Evolutionary conservation across 805 yeast species (phyloP).

Genomic region (Brettanomyces bruxellensis): DNA sequence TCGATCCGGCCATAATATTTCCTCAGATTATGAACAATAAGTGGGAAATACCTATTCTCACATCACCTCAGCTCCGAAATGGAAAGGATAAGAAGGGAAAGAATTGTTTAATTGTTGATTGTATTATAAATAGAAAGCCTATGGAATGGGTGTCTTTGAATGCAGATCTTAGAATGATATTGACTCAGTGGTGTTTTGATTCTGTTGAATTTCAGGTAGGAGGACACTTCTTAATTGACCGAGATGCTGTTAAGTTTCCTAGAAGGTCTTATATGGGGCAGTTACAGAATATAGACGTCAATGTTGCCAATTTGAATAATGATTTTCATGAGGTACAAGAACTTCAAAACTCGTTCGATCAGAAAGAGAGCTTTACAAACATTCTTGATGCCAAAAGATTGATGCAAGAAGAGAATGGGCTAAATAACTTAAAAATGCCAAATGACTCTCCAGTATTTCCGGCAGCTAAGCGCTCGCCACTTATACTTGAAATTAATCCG

Average conservation of each 20-base stretch:
- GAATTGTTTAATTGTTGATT: slow-evolving; percentile 61
- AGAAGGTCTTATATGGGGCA: slow-evolving; percentile 68
- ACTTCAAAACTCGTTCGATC: slow-evolving; percentile 22
- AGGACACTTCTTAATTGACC: slow-evolving; percentile 37
- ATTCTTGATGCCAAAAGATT: slow-evolving; percentile 32
- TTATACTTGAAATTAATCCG: slow-evolving; percentile 47
- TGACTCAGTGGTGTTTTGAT: slow-evolving; percentile 80
- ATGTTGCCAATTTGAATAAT: slow-evolving; percentile 30
- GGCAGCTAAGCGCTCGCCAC: slow-evolving; percentile 23
- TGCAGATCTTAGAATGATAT: slow-evolving; percentile 49
- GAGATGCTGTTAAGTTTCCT: slow-evolving; percentile 56
- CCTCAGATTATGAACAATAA: slow-evolving; percentile 57
- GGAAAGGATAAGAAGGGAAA: slow-evolving; percentile 65
- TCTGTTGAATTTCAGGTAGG: slow-evolving; percentile 44
- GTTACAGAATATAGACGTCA: slow-evolving; percentile 36
- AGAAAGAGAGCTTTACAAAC: slow-evolving; percentile 32
- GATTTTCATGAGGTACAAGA: slow-evolving; percentile 25
- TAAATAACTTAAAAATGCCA: not conserved
- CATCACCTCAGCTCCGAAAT: slow-evolving; percentile 42
- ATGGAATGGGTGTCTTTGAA: slow-evolving; percentile 54
- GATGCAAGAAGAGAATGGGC: slow-evolving; percentile 13
- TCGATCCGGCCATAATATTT: slow-evolving; percentile 49
- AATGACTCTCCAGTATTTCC: not conserved
- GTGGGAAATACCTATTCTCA: slow-evolving; percentile 82
- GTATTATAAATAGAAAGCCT: slow-evolving; percentile 61